Evolutionary conservation across 2,329 filamentous ascomycete genomes (phyloP).

Genomic region (Exserohilum turcica): DNA sequence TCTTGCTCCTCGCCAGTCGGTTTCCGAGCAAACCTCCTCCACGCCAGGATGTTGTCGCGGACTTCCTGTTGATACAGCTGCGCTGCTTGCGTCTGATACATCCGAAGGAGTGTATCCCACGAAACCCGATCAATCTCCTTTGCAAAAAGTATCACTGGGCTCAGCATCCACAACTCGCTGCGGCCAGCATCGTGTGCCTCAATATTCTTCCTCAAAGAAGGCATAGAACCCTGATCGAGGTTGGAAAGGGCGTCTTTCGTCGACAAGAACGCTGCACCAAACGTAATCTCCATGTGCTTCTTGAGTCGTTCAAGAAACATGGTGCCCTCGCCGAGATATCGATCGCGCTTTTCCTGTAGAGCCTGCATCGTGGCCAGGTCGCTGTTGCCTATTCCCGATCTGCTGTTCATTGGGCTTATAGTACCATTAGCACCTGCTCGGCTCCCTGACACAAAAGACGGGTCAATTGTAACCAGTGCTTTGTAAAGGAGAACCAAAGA

Average conservation of each 20-base stretch:
- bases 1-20: constrained; percentile 77
- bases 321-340: constrained; percentile 77
- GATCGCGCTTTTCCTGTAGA: constrained; percentile 90
- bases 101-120: constrained; percentile 78
- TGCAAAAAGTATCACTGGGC: constrained; percentile 83
- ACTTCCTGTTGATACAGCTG: constrained; percentile 83
- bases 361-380: constrained; percentile 85
- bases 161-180: constrained; percentile 82
- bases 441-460: constrained; percentile 66
- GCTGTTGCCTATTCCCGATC: constrained; percentile 70
- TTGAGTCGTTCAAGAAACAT: constrained; percentile 79
- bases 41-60: constrained; percentile 73
- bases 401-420: constrained; percentile 43
- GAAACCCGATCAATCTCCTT: constrained; percentile 80
- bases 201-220: constrained; percentile 66
- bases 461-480: constrained; percentile 92
- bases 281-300: constrained; percentile 81
- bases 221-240: constrained; percentile 54
- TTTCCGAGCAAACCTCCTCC: constrained; percentile 80
- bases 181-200: constrained; percentile 73
- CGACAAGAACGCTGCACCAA: constrained; percentile 74
- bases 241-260: constrained; percentile 65
- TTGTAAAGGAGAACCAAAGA: constrained; percentile 83
- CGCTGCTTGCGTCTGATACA: constrained; percentile 78
- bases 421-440: constrained; percentile 52